These are phyloP conservation scores for Papiliotrema laurentii DNA, from an alignment of 1,284 basidiomycete species.

Conservation along the genomic window DNA sequence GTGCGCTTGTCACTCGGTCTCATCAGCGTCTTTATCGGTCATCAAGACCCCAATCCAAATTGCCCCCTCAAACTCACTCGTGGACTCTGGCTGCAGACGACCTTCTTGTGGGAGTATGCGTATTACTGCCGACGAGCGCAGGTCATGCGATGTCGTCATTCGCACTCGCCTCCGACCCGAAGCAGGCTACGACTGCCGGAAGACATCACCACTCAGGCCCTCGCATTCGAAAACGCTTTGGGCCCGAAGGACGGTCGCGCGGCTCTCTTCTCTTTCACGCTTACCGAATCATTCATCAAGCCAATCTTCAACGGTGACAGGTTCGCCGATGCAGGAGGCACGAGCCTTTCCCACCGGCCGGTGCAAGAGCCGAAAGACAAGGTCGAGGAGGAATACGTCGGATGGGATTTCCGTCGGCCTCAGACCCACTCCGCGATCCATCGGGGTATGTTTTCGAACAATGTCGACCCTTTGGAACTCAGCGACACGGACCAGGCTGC, in stretches of 20 bases:
- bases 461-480: constrained; percentile 29
- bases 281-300: constrained; percentile 28
- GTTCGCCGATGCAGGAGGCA: constrained; percentile 24
- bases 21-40: constrained; percentile 66
- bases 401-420: constrained; percentile 37
- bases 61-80: constrained; percentile 63
- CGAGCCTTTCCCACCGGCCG: constrained; percentile 10
- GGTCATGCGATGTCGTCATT: constrained; percentile 50
- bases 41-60: constrained; percentile 68
- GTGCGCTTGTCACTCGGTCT: constrained; percentile 59
- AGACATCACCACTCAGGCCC: constrained; percentile 60
- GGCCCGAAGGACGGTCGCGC: constrained; percentile 37
- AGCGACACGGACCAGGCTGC: constrained; percentile 36
- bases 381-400: constrained; percentile 19
- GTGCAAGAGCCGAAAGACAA: constrained; percentile 8
- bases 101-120: constrained; percentile 60
- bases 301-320: constrained; percentile 42
- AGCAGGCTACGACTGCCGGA: constrained; percentile 53
- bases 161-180: constrained; percentile 51
- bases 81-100: constrained; percentile 64
- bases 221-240: constrained; percentile 52
- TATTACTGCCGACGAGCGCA: constrained; percentile 51
- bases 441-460: constrained; percentile 20
- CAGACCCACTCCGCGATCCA: not conserved
- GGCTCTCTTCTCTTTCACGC: constrained; percentile 32